Evolutionary conservation across 352 stramenopile species (phyloP).

Genomic region (Pythium chondricola): DNA sequence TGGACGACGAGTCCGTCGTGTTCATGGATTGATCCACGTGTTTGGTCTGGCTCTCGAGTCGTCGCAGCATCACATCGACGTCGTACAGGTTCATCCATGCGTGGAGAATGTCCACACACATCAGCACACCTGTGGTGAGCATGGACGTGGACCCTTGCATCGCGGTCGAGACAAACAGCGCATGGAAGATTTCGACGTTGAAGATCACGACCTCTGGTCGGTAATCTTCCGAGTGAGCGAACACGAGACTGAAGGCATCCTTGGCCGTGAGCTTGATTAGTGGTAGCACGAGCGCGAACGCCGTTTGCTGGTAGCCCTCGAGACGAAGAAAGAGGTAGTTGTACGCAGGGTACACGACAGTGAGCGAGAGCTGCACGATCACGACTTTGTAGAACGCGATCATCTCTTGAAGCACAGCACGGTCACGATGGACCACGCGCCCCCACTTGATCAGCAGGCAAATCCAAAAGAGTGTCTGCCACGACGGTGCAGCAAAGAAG

Average conservation of each 20-base stretch:
- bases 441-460: background rate
- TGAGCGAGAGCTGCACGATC: constrained; percentile 1
- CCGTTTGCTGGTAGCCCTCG: constrained; percentile 1
- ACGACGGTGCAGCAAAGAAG: constrained; percentile 17
- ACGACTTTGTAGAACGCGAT: constrained; percentile 2
- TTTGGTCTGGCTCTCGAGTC: background rate
- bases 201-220: constrained; percentile 20
- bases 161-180: constrained; percentile 14
- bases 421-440: background rate
- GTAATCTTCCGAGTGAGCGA: constrained; percentile 15
- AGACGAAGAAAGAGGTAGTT: constrained; percentile 15
- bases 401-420: background rate
- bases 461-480: constrained; percentile 16
- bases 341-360: constrained; percentile 13
- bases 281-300: constrained; percentile 20
- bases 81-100: background rate
- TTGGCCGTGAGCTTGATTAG: constrained; percentile 40
- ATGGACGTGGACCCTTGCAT: constrained; percentile 12
- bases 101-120: constrained; percentile 7
- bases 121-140: constrained; percentile 3
- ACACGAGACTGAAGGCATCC: constrained; percentile 20
- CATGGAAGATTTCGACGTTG: constrained; percentile 20
- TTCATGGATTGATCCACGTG: background rate
- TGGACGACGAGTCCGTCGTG: background rate
- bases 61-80: background rate